phyloP scores from a whole-genome alignment of 1,284 basidiomycete genomes.

The Melampsora larici-populina region DNA sequence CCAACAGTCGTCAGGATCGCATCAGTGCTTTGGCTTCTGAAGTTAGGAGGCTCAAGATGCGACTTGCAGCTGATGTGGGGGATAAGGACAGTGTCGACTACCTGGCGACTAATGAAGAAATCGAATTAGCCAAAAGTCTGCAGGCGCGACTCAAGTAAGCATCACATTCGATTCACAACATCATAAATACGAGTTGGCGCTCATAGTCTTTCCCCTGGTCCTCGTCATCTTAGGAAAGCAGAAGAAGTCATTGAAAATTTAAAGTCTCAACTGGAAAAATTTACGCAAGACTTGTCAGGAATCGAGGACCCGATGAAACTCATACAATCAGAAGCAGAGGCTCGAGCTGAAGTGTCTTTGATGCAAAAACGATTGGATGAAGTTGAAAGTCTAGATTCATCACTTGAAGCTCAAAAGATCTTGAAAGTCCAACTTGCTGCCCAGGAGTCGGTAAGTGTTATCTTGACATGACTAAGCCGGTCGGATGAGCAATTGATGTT shows the following conservation, averaged over 20 bases:
- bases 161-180: constrained; percentile 37
- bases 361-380: constrained; percentile 21
- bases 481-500: constrained; percentile 18
- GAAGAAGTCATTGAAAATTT: constrained; percentile 61
- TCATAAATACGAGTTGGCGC: constrained; percentile 31
- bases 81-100: constrained; percentile 71
- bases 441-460: constrained; percentile 55
- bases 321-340: constrained; percentile 41
- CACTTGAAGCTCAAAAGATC: constrained; percentile 19
- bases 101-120: constrained; percentile 62
- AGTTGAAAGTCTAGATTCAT: not conserved
- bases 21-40: constrained; percentile 72
- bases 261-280: constrained; percentile 59
- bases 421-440: constrained; percentile 53
- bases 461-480: not conserved
- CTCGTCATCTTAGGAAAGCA: constrained; percentile 57
- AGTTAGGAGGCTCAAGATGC: constrained; percentile 69
- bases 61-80: constrained; percentile 70
- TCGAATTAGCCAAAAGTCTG: constrained; percentile 65
- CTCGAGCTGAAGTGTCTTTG: constrained; percentile 15
- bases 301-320: constrained; percentile 18
- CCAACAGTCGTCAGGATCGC: constrained; percentile 72
- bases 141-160: constrained; percentile 64
- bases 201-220: constrained; percentile 36
- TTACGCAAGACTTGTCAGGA: constrained; percentile 53